Base-by-base conservation (phyloP, 1,284 basidiomycete species). In the Rhodofomes roseus region DNA sequence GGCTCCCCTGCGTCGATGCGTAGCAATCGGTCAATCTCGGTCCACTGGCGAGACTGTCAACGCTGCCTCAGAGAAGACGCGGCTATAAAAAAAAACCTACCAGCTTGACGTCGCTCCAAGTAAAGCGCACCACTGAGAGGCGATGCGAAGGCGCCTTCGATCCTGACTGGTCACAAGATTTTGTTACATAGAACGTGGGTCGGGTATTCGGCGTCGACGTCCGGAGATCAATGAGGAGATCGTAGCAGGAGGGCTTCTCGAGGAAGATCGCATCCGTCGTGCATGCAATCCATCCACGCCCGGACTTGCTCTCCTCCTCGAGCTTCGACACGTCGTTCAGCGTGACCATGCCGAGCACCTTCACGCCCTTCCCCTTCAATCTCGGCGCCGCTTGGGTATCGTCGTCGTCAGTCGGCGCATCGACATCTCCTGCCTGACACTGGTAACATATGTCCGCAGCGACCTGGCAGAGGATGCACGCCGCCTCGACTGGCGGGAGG, bases 201-300 rank as follows among this genome's bases (percentile, higher is more conserved):
- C 86, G 79, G 23, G 82, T 79, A 67, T 77, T 79, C 2, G 81
- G 81, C 6, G 82, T 84, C 5, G 81, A 81, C 11, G 86, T 84
- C 36, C 88, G 89, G 46, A 92, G 74, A 71, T 93, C 89, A 60
- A 93, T 84, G 54, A 92, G 73, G 4, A 92, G 77, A 70, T 92
- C 90, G 66, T 91, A 93, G 66, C 83, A 83, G 2, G 81, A 74
- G 1, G 90, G 87, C 68, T 86, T 90, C 65, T 93, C 90, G 27
- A 91, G 76, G 74, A 90, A 92, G 20, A 93, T 83, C 1, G 89
- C 86, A 63, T 93, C 91, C 0, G 90, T 91, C 9, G 91, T 92
- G 69, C 90, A 92, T 34, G 90, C 90, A 57, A 92, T 83, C 89
- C 89, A 93, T 14, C 90, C 90, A 11, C 79, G 75, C 0, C 87